Percentiles rank a stretch among this genome's conserved stretches.
Evolutionary conservation across 2,329 filamentous ascomycete genomes (phyloP).

Genomic region (Fusarium sambucinum): DNA sequence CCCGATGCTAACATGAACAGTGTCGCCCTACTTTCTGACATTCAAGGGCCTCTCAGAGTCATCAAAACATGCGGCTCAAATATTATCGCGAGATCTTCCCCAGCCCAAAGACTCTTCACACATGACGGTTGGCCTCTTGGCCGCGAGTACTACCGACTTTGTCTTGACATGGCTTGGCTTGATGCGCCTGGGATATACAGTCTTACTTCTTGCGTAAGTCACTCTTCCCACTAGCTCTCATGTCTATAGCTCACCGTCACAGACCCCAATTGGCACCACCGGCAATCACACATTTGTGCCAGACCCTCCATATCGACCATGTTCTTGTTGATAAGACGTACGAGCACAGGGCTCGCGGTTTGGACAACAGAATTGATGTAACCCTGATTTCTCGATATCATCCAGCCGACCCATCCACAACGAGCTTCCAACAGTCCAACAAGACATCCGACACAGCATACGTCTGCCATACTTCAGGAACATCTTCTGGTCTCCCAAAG

Average conservation of each 20-base stretch:
- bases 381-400: slow-evolving; percentile 23
- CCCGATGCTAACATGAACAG: neutral
- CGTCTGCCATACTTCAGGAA: slow-evolving; percentile 73
- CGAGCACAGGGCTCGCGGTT: neutral
- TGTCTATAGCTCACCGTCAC: slow-evolving; percentile 1
- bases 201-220: slow-evolving; percentile 67
- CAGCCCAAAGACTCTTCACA: neutral
- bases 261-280: slow-evolving; percentile 60
- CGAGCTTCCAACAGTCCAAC: neutral
- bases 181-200: slow-evolving; percentile 65
- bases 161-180: slow-evolving; percentile 71
- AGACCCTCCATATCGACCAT: slow-evolving; percentile 55
- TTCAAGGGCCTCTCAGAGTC: slow-evolving; percentile 50
- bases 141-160: slow-evolving; percentile 68
- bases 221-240: fast-evolving
- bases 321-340: slow-evolving; percentile 60
- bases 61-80: slow-evolving; percentile 52
- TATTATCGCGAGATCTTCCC: slow-evolving; percentile 18
- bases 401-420: neutral
- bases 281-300: slow-evolving; percentile 67
- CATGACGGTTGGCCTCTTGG: slow-evolving; percentile 60
- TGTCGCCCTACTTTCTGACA: slow-evolving; percentile 38
- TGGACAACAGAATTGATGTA: slow-evolving; percentile 18
- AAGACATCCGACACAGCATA: slow-evolving; percentile 62
- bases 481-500: slow-evolving; percentile 72